Evolutionary conservation across 2,329 filamentous ascomycete species (phyloP), one percentile per base, ranked within the genome.

Genomic region (Clarireedia monteithiana): DNA sequence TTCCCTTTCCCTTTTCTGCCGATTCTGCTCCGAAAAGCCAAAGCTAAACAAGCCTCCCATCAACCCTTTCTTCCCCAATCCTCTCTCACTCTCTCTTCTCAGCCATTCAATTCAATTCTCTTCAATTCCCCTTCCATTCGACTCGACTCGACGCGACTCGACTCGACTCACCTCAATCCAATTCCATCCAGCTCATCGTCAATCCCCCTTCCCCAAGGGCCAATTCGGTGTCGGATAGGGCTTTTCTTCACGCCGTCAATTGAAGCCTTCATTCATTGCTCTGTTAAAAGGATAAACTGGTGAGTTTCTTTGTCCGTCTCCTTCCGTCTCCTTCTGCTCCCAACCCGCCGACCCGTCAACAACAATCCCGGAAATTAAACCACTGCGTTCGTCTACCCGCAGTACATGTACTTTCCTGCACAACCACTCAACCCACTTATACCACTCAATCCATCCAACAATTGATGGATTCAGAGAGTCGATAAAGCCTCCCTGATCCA

Each of bases 11-110:
- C 39, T 27, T 26, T 45, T 4, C 44, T 47, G 20, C 4, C 9
- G 15, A 15, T 47, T 47, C 44, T 26, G 6, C 10, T 15, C 20
- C 20, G 23, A 15, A 4, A 30, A 46, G 23, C 26, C 44, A 47
- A 47, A 24, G 12, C 24, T 17, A 42, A 7, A 42, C 17, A 20
- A 20, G 20, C 39, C 15, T n/a, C 17, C 15, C 17, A 42, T 42
- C 39, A 42, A 42, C 15, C 39, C 39, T 17, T 42, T 42, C 48
- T 57, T 59, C 40, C 50, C 48, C 56, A 34, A 34, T 50, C 24
- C 44, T 42, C 34, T 38, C 34, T 36, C 45, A 12, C 38, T 48
- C 36, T 46, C 20, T 30, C 27, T 53, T 24, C 39, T 12, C 14
- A 30, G 6, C 7, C 15, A 44, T 52, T 30, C 40, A 44, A 38